A percentile compares a stretch with the other conserved stretches of the same genome.
These are phyloP conservation scores for Prunus yedoensis DNA, from an alignment of 331 rosid genomes.

Conservation along the genomic window DNA sequence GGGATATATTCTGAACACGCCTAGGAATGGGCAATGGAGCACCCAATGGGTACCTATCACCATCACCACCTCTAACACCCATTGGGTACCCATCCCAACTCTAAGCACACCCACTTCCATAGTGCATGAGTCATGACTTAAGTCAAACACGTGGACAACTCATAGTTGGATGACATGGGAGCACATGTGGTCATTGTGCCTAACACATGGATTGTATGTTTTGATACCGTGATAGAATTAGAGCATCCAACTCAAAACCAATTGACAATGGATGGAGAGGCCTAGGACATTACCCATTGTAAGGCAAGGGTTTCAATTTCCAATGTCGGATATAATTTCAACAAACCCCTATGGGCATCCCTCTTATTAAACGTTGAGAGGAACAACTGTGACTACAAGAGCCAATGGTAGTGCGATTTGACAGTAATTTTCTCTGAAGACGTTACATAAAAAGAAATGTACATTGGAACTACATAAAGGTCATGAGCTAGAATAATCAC, in stretches of 20 bases:
- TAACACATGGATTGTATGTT: not conserved
- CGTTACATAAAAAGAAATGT: not conserved
- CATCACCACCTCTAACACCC: too few relatives aligned
- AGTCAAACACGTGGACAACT: not conserved
- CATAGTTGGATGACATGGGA: not conserved
- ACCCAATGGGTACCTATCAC: too few relatives aligned
- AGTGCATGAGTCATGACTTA: not conserved
- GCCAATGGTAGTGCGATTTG: not conserved
- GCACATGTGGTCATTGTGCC: not conserved
- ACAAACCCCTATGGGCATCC: not conserved
- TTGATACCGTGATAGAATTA: not conserved
- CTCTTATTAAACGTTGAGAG: not conserved
- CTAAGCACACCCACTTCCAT: too few relatives aligned
- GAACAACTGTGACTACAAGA: not conserved
- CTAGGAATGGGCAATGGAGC: too few relatives aligned
- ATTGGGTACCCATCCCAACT: too few relatives aligned
- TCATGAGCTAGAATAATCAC: slow-evolving; percentile 13
- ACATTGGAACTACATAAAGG: slow-evolving; percentile 5
- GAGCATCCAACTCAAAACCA: not conserved
- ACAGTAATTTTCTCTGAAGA: not conserved
- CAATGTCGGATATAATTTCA: not conserved
- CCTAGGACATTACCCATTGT: not conserved
- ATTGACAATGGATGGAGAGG: not conserved
- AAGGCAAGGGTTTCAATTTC: not conserved
- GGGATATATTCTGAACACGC: not conserved